Evolutionary conservation across 1,284 basidiomycete species (phyloP).

Genomic region (Cryptococcus sp.): DNA sequence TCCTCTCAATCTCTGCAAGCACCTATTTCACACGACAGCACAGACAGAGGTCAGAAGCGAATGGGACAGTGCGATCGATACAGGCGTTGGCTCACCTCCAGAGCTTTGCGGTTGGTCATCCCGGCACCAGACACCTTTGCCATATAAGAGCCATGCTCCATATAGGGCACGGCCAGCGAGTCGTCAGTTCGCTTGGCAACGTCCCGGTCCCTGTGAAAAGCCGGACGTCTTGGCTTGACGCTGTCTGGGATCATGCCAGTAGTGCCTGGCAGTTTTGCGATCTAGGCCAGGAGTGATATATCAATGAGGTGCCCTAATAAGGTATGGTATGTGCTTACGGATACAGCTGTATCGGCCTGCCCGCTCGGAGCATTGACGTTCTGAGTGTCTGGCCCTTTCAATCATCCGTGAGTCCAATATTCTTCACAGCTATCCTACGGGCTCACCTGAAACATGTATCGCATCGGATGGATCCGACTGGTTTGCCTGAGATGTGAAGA

Average conservation of each 20-base stretch:
- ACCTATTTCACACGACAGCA: constrained; percentile 19
- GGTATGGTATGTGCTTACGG: too few relatives aligned
- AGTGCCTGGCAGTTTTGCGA: background rate
- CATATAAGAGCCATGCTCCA: constrained; percentile 36
- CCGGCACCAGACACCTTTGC: constrained; percentile 29
- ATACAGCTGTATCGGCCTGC: too few relatives aligned
- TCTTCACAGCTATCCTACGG: background rate
- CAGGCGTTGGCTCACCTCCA: constrained; percentile 23
- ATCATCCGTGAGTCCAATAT: too few relatives aligned
- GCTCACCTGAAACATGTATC: background rate
- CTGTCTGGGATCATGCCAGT: constrained; percentile 12
- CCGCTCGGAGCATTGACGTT: too few relatives aligned
- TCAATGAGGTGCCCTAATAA: too few relatives aligned
- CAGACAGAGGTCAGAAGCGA: background rate
- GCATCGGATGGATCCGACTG: too few relatives aligned
- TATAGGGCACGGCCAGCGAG: constrained; percentile 20
- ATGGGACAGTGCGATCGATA: background rate
- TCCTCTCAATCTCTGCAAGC: constrained; percentile 41
- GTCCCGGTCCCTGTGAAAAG: constrained; percentile 7
- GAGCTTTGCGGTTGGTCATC: constrained; percentile 41
- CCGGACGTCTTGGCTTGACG: constrained; percentile 8
- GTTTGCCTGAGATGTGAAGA: too few relatives aligned
- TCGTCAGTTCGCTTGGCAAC: constrained; percentile 26
- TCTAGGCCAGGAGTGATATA: background rate
- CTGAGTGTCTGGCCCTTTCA: too few relatives aligned